Conservation (phyloP, 371 early-diverging fungal species). For the Syncephalis fuscata region DNA sequence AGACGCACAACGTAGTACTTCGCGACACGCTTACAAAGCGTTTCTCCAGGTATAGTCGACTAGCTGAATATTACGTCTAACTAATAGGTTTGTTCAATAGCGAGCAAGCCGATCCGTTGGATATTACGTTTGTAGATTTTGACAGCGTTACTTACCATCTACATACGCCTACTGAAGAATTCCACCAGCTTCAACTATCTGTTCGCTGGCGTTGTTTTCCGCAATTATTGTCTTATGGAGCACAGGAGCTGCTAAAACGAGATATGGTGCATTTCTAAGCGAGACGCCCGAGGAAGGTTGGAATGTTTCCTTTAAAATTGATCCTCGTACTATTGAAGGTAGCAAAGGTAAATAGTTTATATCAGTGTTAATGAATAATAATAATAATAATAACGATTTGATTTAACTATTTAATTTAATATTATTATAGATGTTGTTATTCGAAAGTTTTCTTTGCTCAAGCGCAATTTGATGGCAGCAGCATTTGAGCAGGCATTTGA, state of each 20-base stretch:
- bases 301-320: conserved; percentile 69
- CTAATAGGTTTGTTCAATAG: conserved; percentile 17
- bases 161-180: conserved; percentile 51
- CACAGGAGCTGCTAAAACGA: conserved; percentile 52
- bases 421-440: conserved; percentile 41
- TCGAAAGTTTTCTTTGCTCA: conserved; percentile 65
- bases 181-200: conserved; percentile 52
- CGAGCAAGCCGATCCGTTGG: conserved; percentile 65
- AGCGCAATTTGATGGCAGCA: conserved; percentile 84
- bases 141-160: conserved; percentile 85
- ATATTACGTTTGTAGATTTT: conserved; percentile 81
- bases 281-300: conserved; percentile 51
- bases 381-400: not conserved
- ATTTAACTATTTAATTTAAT: not conserved
- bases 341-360: conserved; percentile 32
- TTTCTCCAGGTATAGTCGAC: not conserved
- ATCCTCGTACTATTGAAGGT: conserved; percentile 52
- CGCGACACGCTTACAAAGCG: not conserved
- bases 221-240: conserved; percentile 68
- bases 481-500: conserved; percentile 84
- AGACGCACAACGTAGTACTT: not conserved
- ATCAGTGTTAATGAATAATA: not conserved
- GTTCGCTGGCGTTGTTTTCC: conserved; percentile 67
- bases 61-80: not conserved
- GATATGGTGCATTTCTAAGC: conserved; percentile 61